Percentiles rank a stretch among this genome's conserved stretches.
phyloP scores from a whole-genome alignment of 2,329 filamentous ascomycete genomes.

The Alternaria novae-zelandiae region DNA sequence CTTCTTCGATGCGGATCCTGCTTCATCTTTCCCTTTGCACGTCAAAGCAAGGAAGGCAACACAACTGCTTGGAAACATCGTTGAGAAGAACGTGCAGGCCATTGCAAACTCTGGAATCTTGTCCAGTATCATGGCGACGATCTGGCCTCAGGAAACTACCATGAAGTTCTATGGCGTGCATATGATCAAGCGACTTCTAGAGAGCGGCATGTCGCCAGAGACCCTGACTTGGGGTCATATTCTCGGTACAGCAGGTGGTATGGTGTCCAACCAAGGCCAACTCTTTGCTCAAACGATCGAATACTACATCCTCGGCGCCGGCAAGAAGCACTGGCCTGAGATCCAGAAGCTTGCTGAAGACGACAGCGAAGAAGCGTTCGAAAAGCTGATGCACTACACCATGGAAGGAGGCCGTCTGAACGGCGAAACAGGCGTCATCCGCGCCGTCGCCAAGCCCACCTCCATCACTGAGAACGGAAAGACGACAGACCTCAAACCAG shows the following conservation, averaged over 20 bases:
- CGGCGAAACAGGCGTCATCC: conserved; percentile 53
- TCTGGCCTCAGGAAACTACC: conserved; percentile 49
- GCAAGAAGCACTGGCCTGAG: conserved; percentile 54
- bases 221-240: conserved; percentile 64
- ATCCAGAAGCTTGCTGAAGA: conserved; percentile 56
- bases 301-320: conserved; percentile 60
- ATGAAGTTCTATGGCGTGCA: conserved; percentile 62
- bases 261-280: conserved; percentile 63
- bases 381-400: conserved; percentile 59
- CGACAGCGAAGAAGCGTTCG: conserved; percentile 51
- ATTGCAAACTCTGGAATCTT: conserved; percentile 52
- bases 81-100: conserved; percentile 57
- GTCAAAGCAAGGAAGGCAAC: conserved; percentile 56
- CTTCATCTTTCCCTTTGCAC: conserved; percentile 59
- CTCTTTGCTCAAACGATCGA: conserved; percentile 65
- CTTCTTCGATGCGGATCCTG: conserved; percentile 63
- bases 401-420: conserved; percentile 54
- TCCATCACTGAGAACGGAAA: conserved; percentile 42
- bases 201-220: conserved; percentile 53
- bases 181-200: conserved; percentile 61
- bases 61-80: conserved; percentile 57
- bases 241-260: conserved; percentile 62
- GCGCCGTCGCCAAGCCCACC: conserved; percentile 43
- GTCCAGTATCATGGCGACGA: conserved; percentile 49
- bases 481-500: conserved; percentile 42